A percentile compares a stretch with the other conserved stretches of the same genome.
phyloP scores from a whole-genome alignment of 768 basidiomycete species.

The Hypsizygus marmoreus region DNA sequence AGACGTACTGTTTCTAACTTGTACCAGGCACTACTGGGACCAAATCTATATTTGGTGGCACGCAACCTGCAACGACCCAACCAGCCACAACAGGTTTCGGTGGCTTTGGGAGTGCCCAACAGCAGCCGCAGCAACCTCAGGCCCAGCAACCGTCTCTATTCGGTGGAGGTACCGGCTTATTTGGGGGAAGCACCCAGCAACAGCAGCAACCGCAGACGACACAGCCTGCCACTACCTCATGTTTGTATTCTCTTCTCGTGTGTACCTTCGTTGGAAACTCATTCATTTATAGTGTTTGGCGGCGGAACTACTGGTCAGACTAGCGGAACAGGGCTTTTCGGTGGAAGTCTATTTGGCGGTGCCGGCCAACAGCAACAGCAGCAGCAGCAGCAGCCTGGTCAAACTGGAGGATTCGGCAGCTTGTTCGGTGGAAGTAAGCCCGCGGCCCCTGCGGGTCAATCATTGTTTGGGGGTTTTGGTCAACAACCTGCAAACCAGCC shows the following conservation, averaged over 20 bases:
- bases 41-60: conserved; percentile 44
- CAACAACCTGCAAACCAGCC: conserved; percentile 34
- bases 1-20: not conserved
- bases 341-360: conserved; percentile 37
- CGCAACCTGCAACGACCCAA: conserved; percentile 36
- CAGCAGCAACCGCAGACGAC: conserved; percentile 24
- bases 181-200: conserved; percentile 41
- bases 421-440: conserved; percentile 51
- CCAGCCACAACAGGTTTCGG: conserved; percentile 41
- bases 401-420: conserved; percentile 29
- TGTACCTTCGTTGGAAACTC: not conserved
- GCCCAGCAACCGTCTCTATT: conserved; percentile 28
- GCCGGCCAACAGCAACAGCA: conserved; percentile 38
- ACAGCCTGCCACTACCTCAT: conserved; percentile 36
- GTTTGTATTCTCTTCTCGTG: conserved; percentile 25
- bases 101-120: conserved; percentile 35
- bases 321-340: conserved; percentile 19
- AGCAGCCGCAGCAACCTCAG: conserved; percentile 35
- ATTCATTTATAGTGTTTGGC: conserved; percentile 13
- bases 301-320: conserved; percentile 30
- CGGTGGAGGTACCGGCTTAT: conserved; percentile 32
- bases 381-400: conserved; percentile 38
- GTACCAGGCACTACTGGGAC: conserved; percentile 20
- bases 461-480: conserved; percentile 45
- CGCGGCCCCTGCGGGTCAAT: conserved; percentile 32